phyloP scores from a whole-genome alignment of 139 green algal genomes.

The Coelastrella sp. region DNA sequence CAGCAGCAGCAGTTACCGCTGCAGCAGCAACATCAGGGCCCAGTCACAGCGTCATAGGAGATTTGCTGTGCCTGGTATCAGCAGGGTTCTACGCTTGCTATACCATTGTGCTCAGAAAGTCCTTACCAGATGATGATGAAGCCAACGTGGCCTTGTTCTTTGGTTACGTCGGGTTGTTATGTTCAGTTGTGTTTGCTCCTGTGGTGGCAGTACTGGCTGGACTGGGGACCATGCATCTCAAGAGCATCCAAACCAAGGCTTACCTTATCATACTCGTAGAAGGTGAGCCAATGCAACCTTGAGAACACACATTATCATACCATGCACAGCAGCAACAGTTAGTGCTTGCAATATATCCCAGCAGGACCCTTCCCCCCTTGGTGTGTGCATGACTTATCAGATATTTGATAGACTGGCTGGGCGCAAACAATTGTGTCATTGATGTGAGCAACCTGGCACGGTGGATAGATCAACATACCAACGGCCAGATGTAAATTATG shows the following conservation, averaged over 20 bases:
- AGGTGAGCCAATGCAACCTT: conserved; percentile 50
- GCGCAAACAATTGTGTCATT: too few species aligned
- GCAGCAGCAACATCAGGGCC: neutral
- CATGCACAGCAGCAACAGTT: too few species aligned
- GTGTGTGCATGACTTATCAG: too few species aligned
- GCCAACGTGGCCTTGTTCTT: conserved; percentile 81
- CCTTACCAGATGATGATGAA: conserved; percentile 74
- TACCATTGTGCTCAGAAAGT: conserved; percentile 77
- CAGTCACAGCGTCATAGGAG: conserved; percentile 61
- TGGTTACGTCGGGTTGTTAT: conserved; percentile 83
- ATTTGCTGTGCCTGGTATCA: conserved; percentile 84
- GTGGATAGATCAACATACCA: too few species aligned
- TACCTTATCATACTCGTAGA: conserved; percentile 63
- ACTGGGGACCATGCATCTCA: conserved; percentile 44
- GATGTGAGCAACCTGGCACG: too few species aligned
- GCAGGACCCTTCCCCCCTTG: too few species aligned
- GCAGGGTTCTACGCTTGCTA: conserved; percentile 89
- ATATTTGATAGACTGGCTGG: too few species aligned
- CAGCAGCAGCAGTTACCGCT: neutral
- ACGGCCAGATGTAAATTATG: too few species aligned
- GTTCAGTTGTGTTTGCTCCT: conserved; percentile 57
- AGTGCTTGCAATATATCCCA: too few species aligned
- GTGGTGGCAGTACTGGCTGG: conserved; percentile 35
- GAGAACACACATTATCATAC: too few species aligned
- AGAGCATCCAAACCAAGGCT: conserved; percentile 42